Conservation (phyloP, 495 filamentous ascomycete species). For the Tuber indicum region DNA sequence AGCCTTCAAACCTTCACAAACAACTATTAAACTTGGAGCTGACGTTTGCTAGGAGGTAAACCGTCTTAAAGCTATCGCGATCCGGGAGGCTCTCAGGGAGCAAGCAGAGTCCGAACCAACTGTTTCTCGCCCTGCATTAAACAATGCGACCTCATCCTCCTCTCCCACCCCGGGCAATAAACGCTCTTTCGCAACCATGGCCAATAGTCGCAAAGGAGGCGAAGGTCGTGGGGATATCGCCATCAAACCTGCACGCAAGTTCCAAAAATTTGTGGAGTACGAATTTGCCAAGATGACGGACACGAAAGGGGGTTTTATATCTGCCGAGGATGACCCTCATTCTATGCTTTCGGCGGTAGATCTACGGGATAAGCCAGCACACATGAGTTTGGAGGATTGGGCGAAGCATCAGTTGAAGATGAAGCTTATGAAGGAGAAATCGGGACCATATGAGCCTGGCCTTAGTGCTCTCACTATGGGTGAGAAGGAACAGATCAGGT, state of each 20-base stretch:
- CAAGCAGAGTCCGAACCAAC: slow-evolving; percentile 53
- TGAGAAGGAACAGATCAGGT: slow-evolving; percentile 60
- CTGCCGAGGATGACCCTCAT: slow-evolving; percentile 73
- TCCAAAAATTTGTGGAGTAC: slow-evolving; percentile 89
- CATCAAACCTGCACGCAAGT: slow-evolving; percentile 70
- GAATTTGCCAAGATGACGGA: slow-evolving; percentile 97
- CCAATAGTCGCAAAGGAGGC: slow-evolving; percentile 45
- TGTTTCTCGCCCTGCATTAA: slow-evolving; percentile 45
- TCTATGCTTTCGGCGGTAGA: slow-evolving; percentile 35
- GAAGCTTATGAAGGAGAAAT: slow-evolving; percentile 62
- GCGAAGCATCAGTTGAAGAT: slow-evolving; percentile 67
- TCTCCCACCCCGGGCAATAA: neutral
- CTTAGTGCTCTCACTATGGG: slow-evolving; percentile 60
- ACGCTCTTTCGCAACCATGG: slow-evolving; percentile 25
- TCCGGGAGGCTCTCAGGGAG: slow-evolving; percentile 54
- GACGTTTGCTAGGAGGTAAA: slow-evolving; percentile 64
- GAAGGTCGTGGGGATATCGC: slow-evolving; percentile 55
- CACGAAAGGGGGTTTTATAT: slow-evolving; percentile 91
- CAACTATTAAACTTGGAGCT: neutral
- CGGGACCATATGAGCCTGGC: slow-evolving; percentile 80
- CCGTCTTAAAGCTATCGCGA: slow-evolving; percentile 83
- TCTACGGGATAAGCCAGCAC: slow-evolving; percentile 64
- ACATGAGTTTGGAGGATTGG: slow-evolving; percentile 93
- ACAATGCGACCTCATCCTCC: slow-evolving; percentile 24
- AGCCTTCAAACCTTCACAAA: neutral